These are phyloP conservation scores for Penicillium sp. DNA, from an alignment of 2,329 filamentous ascomycete species.

Conservation along the genomic window DNA sequence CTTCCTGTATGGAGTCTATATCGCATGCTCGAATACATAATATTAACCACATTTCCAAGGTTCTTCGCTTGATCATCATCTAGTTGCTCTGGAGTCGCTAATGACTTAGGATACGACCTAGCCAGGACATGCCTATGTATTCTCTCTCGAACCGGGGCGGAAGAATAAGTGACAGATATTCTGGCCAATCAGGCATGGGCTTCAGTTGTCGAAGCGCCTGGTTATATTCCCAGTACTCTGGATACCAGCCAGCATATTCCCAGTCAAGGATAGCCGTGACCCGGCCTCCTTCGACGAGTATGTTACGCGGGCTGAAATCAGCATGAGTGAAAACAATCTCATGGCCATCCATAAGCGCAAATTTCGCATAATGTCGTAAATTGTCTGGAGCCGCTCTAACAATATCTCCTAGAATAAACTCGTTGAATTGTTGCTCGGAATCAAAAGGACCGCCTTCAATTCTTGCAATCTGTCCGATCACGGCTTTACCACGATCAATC, in stretches of 20 bases:
- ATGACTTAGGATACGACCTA: background rate
- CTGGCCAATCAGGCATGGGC: constrained; percentile 17
- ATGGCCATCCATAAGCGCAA: constrained; percentile 17
- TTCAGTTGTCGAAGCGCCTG: constrained; percentile 11
- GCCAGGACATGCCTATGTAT: constrained; percentile 1
- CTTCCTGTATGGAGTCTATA: too few relatives aligned
- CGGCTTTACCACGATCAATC: constrained; percentile 13
- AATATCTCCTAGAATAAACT: constrained; percentile 21
- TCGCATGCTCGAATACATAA: too few relatives aligned
- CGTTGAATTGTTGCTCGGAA: constrained; percentile 22
- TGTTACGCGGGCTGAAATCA: constrained; percentile 20
- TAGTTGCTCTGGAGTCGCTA: background rate
- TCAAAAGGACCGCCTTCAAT: constrained; percentile 27
- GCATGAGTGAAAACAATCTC: constrained; percentile 21
- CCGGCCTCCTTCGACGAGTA: constrained; percentile 16
- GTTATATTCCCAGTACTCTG: constrained; percentile 19
- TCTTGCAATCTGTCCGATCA: constrained; percentile 15
- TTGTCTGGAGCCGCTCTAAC: constrained; percentile 8
- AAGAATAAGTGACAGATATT: constrained; percentile 17
- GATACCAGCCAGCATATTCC: constrained; percentile 21
- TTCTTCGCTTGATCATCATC: too few relatives aligned
- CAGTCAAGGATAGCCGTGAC: constrained; percentile 19
- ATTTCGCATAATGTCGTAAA: constrained; percentile 16
- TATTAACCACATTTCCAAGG: too few relatives aligned
- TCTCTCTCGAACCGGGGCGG: constrained; percentile 7